These are phyloP conservation scores for Globisporangium irregulare DNA, from an alignment of 352 stramenopile genomes.

Conservation along the genomic window DNA sequence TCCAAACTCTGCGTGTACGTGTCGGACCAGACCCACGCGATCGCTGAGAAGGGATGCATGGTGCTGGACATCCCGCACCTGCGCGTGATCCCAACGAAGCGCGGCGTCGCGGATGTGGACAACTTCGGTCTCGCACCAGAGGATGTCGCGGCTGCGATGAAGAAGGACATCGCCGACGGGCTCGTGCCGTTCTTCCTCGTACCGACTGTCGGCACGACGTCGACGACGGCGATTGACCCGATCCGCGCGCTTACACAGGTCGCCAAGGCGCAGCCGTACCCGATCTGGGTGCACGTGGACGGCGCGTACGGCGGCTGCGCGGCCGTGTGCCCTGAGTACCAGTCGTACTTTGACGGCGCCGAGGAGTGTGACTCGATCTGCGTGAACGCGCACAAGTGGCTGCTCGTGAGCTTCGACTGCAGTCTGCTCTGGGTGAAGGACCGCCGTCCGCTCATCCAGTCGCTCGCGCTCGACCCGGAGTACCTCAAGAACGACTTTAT, in stretches of 20 bases:
- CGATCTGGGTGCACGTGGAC: conserved; percentile 34
- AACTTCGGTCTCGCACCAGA: conserved; percentile 51
- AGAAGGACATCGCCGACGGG: conserved; percentile 41
- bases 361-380: conserved; percentile 68
- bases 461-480: conserved; percentile 55
- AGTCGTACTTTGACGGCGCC: conserved; percentile 42
- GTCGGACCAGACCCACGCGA: conserved; percentile 69
- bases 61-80: conserved; percentile 60
- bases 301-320: conserved; percentile 52
- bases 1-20: conserved; percentile 53
- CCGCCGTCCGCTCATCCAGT: conserved; percentile 43
- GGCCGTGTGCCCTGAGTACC: conserved; percentile 25
- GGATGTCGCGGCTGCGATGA: conserved; percentile 45
- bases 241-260: background rate
- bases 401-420: conserved; percentile 65
- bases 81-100: conserved; percentile 45
- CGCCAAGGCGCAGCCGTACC: background rate
- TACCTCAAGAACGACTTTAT: conserved; percentile 78
- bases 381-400: conserved; percentile 78
- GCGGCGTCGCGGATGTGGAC: conserved; percentile 31
- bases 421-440: conserved; percentile 27
- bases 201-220: conserved; percentile 48
- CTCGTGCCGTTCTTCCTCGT: conserved; percentile 62
- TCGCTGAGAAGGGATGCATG: conserved; percentile 65
- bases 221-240: background rate